These are phyloP conservation scores for Heracleum sosnowskyi DNA, from an alignment of 129 eudicot species.

Conservation along the genomic window DNA sequence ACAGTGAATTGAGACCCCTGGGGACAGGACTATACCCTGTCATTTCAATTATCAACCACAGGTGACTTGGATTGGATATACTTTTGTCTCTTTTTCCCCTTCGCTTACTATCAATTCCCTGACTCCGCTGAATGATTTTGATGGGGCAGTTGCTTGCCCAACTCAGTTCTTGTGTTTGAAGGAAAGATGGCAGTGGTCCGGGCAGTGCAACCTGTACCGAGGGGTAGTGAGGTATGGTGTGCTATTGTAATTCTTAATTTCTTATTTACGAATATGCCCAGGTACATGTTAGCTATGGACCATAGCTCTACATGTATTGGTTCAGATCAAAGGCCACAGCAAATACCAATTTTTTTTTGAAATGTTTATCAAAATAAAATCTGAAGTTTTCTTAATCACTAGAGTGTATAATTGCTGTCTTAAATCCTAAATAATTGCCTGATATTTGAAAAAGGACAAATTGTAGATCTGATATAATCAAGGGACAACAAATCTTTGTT, in stretches of 20 bases:
- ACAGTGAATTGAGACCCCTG: constrained; percentile 78
- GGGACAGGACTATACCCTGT: constrained; percentile 92
- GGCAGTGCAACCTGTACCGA: constrained; percentile 73
- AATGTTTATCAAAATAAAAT: not conserved
- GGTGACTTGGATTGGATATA: constrained; percentile 30
- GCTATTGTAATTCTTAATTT: not conserved
- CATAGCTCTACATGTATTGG: not conserved
- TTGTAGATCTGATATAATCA: not conserved
- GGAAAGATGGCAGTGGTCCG: constrained; percentile 81
- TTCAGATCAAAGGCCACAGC: not conserved
- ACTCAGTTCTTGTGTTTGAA: constrained; percentile 85
- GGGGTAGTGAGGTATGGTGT: constrained; percentile 78
- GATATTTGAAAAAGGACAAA: not conserved
- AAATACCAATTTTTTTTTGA: not conserved
- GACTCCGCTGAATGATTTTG: constrained; percentile 20
- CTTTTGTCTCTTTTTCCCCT: constrained; percentile 3
- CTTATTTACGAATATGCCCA: not conserved
- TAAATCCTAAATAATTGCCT: not conserved
- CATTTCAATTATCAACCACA: constrained; percentile 82
- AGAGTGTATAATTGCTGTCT: not conserved
- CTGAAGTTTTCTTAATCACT: not conserved
- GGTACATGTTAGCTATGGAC: not conserved
- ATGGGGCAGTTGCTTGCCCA: constrained; percentile 76
- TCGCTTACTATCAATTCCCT: not conserved
- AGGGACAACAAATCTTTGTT: too few relatives aligned